These are phyloP conservation scores for Strobilomyces echinocephalus DNA, from an alignment of 768 basidiomycete species.

Conservation along the genomic window DNA sequence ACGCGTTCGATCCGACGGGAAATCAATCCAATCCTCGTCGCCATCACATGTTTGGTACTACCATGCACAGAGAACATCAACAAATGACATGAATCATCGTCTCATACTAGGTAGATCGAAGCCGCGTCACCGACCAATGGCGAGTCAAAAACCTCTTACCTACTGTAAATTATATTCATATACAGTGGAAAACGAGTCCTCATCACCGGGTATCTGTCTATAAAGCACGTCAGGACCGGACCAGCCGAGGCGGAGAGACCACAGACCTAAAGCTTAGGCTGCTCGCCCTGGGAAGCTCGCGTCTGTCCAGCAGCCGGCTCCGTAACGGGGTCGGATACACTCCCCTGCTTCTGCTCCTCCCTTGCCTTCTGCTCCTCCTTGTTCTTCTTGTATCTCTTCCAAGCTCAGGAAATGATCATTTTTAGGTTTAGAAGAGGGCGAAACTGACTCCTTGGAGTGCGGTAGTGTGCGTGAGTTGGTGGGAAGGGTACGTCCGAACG, in stretches of 20 bases:
- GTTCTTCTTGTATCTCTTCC: conserved; percentile 26
- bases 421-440: not conserved
- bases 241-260: not conserved
- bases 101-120: not conserved
- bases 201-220: not conserved
- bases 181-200: not conserved
- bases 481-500: not conserved
- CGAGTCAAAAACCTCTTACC: not conserved
- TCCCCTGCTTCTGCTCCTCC: conserved; percentile 9
- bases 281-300: not conserved
- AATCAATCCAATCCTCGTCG: not conserved
- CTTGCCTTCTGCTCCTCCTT: conserved; percentile 17
- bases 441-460: not conserved
- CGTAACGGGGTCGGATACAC: not conserved
- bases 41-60: not conserved
- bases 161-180: conserved; percentile 1
- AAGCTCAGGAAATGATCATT: conserved; percentile 15
- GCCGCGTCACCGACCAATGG: conserved; percentile 8
- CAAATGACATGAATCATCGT: not conserved
- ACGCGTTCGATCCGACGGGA: not conserved
- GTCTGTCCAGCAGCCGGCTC: not conserved
- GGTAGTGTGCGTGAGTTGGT: not conserved
- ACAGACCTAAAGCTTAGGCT: conserved; percentile 12
- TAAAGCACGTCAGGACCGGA: not conserved
- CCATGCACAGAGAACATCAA: not conserved